Evolutionary conservation across 106 monocot genomes (phyloP).

Genomic region (Dioscorea alata): DNA sequence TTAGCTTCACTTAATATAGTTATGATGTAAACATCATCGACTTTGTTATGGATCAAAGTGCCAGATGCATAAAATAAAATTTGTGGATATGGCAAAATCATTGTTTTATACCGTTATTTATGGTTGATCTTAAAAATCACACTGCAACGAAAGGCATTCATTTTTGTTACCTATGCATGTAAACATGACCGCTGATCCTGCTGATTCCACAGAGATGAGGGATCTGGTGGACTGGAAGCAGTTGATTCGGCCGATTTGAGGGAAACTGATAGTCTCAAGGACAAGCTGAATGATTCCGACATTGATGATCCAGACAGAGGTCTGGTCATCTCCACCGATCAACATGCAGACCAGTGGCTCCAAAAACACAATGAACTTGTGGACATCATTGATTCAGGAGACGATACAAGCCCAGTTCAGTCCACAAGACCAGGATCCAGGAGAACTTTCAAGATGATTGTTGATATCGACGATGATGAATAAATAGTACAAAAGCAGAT

Average conservation of each 20-base stretch:
- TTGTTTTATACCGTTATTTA: neutral
- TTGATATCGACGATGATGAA: constrained; percentile 66
- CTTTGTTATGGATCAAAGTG: neutral
- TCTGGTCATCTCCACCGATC: neutral
- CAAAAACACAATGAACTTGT: constrained; percentile 10
- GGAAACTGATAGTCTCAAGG: constrained; percentile 7
- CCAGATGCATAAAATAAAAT: neutral
- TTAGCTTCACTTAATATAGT: too few relatives aligned
- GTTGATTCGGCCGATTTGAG: constrained; percentile 6
- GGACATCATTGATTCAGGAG: neutral
- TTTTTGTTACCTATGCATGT: too few relatives aligned
- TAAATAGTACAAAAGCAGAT: neutral
- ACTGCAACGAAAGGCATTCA: neutral
- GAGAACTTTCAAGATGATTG: constrained; percentile 49
- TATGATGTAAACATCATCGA: too few relatives aligned
- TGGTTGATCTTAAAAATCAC: neutral
- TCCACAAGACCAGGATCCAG: constrained; percentile 16
- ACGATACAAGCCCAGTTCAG: neutral
- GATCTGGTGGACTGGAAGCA: constrained; percentile 5
- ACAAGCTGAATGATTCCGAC: constrained; percentile 10
- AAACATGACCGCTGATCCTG: neutral
- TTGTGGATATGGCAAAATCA: too few relatives aligned
- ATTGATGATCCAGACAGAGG: neutral
- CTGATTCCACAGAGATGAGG: neutral
- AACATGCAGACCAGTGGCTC: neutral